Evolutionary conservation across 768 basidiomycete genomes (phyloP).

Genomic region (Termitomyces sp.): DNA sequence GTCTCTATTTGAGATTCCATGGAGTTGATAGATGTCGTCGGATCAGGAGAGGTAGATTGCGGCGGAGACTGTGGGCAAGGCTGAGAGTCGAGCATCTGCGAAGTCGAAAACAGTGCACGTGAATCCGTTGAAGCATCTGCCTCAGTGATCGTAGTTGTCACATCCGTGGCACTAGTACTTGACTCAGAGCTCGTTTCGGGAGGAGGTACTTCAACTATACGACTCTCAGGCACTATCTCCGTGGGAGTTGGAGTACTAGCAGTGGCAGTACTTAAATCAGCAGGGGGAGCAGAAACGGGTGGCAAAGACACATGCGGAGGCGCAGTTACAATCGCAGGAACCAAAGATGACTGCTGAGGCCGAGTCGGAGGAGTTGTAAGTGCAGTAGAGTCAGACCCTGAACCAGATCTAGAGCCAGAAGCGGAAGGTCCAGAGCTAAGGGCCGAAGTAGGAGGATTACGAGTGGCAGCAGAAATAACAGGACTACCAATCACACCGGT

Average conservation of each 20-base stretch:
- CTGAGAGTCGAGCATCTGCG: neutral
- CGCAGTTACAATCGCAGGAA: neutral
- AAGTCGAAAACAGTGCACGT: neutral
- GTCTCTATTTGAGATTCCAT: neutral
- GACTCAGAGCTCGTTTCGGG: neutral
- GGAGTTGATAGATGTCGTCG: neutral
- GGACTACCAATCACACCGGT: neutral
- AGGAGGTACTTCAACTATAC: neutral
- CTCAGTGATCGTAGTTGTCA: neutral
- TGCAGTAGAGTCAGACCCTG: neutral
- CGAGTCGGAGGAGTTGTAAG: neutral
- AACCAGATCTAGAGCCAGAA: neutral
- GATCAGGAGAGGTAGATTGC: neutral
- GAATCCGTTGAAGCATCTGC: neutral
- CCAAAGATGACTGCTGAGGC: neutral
- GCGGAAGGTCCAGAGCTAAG: neutral
- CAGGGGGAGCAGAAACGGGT: neutral
- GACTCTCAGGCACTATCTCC: neutral
- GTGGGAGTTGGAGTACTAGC: neutral
- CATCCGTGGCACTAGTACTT: neutral
- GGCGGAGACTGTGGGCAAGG: neutral
- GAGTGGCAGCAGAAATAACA: neutral
- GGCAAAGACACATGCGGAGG: neutral
- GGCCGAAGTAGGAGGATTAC: too few species aligned
- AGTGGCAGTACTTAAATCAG: neutral